Evolutionary conservation across 2,329 filamentous ascomycete genomes (phyloP), one percentile per base, ranked within the genome.

Genomic region (Neonectria neomacrospora): DNA sequence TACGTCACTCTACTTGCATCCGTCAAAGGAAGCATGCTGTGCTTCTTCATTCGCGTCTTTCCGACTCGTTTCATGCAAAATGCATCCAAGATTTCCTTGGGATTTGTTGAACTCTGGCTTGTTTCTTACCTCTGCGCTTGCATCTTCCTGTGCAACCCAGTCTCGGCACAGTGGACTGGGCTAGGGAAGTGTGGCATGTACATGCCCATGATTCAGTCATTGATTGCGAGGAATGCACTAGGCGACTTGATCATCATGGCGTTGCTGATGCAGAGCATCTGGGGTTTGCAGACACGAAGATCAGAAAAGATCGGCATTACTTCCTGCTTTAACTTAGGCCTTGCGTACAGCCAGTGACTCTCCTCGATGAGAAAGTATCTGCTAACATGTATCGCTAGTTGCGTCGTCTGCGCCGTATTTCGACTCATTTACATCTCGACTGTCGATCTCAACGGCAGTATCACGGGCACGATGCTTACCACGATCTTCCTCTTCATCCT

Each of bases 81-180:
- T 0, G 68, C 74, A 3, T 75, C 75, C 26, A 74, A 73, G 41
- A 68, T 72, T 5, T 70, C 81, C 7, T 77, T 78, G 3, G 58
- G 54, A 22, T 76, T 83, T 6, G 75, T 80, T 14, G 72, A 78
- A 37, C 65, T 71, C 32, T 84, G 82, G 81, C 71, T 75, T n/a
- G 76, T 83, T 47, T 76, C 79, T 18, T 80, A 79, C 53, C 72
- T 83, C 16, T 79, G 75, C 7, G 54, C 72, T 3, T 74, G 67
- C 69, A 77, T 84, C 58, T 84, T 85, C 69, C 78, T 82, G 45
- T 85, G 83, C 72, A 76, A 74, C 0, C 83, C 82, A 0, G 75
- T 84, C 6, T 68, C 77, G 7, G 82, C 79, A 58, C 74, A 80
- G 2, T 85, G 81, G 81, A 75, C 81, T 8, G 74, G 73, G 0